Evolutionary conservation across 371 early-diverging fungal species (phyloP), one percentile per base, ranked within the genome.

Genomic region (Chytridiales sp.): DNA sequence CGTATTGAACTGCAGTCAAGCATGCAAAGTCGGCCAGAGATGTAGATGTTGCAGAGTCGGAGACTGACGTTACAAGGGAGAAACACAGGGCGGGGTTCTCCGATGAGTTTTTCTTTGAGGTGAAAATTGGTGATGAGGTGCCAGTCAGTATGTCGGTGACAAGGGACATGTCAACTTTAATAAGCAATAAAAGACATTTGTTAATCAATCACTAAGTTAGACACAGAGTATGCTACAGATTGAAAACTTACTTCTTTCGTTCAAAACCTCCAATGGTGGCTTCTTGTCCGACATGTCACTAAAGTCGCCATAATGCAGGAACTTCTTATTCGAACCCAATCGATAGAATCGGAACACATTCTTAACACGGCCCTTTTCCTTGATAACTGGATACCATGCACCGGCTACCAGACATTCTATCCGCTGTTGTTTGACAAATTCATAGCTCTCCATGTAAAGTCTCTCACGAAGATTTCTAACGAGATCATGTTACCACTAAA

Each of bases 221-320:
- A 29, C 0, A n/a, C 4, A 49, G 5, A 9, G 30, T 9, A 22
- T 13, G n/a, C 38, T 26, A 30, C 19, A 13, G 35, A 21, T 24
- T 19, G 24, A 26, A 49, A n/a, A 48, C 63, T 19, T 64, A 80
- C 80, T 66, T 54, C 65, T 72, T 42, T 80, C 70, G 0, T 56
- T 46, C 22, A 80, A 59, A 11, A 53, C 65, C 24, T 72, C 72
- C 11, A 77, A 6, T 22, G 19, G 15, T 26, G 47, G 24, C 24
- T 15, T 34, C 27, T 39, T 56, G 24, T 62, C 48, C 44, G 29
- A 8, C 51, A 73, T 76, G 19, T 85, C 85, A 4, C 69, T 47
- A 67, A 87, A 90, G 34, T 90, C 90, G 8, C 80, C 88, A 66
- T 80, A 87, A 55, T 86, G 84, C 9, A 90, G 56, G 27, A 68